Base-by-base conservation (phyloP, 148 eudicot genomes). In the Persicaria tinctoria region DNA sequence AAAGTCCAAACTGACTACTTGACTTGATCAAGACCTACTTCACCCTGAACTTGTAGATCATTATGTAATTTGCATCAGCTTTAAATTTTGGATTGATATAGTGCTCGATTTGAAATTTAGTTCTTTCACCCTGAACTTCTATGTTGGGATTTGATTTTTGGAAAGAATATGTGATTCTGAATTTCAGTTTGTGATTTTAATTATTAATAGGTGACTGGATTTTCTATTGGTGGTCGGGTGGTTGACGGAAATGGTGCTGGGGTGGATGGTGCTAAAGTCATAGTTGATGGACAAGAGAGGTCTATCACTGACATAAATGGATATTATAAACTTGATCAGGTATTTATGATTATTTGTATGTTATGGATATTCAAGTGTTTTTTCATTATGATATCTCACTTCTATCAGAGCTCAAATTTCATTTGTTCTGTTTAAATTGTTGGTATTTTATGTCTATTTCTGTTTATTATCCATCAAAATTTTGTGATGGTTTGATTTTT, bases 301-400 rank as follows among this genome's bases (percentile, higher is more conserved):
- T 86, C 88, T 72, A 62, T 87, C 69, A 96, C 99, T 56, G 97
- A 89, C 81, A 88, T 82, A 84, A 88, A 86, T 72, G 99, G 99
- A 74, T 88, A 85, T 85, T 96, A 90, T 85, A 92, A 90, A 84
- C 97, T 96, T 79, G 99, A 96, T 89, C 97, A 92, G 94, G 99
- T 96, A 85, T 84, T 41, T 13, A 44, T 66, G 17, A 16, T 16
- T 41, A 41, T 17, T 66, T 17, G 14, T 41, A 66, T 66, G 18
- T 66, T 41, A 38, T 63, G 41, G 14, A 41, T 63, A 14, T 66
- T 66, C 48, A 66, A 38, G n/a, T 66, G 70, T 32, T 32, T 32
- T 32, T 32, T 32, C 41, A 32, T 32, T 32, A 32, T 32, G 41
- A 32, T 32, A 32, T 1, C 41, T 32, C 41, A 32, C 41, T 32